phyloP scores from a whole-genome alignment of 768 basidiomycete species.

The Leccinum incarnatum region DNA sequence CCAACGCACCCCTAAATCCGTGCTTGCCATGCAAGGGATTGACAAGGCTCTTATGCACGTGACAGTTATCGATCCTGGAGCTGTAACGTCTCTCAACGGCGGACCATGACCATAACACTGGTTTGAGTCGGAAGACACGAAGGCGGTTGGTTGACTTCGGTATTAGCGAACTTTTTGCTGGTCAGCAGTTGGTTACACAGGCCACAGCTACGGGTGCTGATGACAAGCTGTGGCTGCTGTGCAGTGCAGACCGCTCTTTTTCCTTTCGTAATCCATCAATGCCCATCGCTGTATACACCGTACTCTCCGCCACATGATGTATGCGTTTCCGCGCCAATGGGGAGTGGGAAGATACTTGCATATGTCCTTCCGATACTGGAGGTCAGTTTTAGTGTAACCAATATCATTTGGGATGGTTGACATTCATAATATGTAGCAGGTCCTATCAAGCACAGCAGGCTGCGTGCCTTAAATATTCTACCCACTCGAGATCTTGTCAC shows the following conservation, averaged over 20 bases:
- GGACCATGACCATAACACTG: slow-evolving; percentile 40
- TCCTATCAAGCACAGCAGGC: slow-evolving; percentile 65
- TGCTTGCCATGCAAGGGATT: slow-evolving; percentile 75
- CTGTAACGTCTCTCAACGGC: slow-evolving; percentile 36
- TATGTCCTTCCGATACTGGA: slow-evolving; percentile 93
- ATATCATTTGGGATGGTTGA: neutral
- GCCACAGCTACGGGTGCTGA: slow-evolving; percentile 13
- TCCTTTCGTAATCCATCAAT: slow-evolving; percentile 67
- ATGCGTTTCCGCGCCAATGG: slow-evolving; percentile 95
- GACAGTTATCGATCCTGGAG: slow-evolving; percentile 59
- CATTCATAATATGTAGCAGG: slow-evolving; percentile 37
- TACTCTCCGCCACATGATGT: slow-evolving; percentile 71
- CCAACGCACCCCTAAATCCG: slow-evolving; percentile 62
- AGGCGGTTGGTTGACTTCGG: slow-evolving; percentile 71
- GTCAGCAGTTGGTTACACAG: slow-evolving; percentile 40
- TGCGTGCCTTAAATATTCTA: slow-evolving; percentile 85
- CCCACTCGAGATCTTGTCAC: slow-evolving; percentile 92
- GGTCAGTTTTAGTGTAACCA: slow-evolving; percentile 37
- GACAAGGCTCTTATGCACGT: slow-evolving; percentile 72
- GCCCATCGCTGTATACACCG: slow-evolving; percentile 58
- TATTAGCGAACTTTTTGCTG: slow-evolving; percentile 83
- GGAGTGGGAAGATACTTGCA: slow-evolving; percentile 96
- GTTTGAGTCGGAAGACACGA: slow-evolving; percentile 57
- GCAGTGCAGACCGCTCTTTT: slow-evolving; percentile 87
- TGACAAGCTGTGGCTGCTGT: slow-evolving; percentile 10